Percentiles rank a stretch among this genome's conserved stretches.
Evolutionary conservation across 306 rosid species (phyloP).

Genomic region (Trifolium dubium): DNA sequence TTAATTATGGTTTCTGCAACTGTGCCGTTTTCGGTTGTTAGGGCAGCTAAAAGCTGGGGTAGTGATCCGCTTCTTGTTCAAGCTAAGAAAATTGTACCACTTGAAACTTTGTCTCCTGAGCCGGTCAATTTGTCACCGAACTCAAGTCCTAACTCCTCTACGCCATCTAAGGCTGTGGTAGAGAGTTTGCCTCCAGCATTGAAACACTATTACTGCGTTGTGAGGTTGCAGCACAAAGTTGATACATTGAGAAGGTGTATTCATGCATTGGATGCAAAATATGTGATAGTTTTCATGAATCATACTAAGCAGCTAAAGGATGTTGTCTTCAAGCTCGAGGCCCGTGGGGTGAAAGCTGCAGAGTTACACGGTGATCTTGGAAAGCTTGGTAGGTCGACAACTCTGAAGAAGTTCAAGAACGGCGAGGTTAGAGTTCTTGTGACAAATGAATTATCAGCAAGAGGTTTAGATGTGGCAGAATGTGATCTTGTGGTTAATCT

Average conservation of each 20-base stretch:
- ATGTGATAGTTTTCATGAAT: constrained; percentile 94
- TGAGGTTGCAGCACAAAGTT: constrained; percentile 87
- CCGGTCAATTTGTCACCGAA: constrained; percentile 51
- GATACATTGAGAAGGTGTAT: constrained; percentile 83
- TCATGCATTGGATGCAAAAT: constrained; percentile 90
- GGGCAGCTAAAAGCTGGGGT: constrained; percentile 96
- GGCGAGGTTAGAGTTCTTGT: constrained; percentile 84
- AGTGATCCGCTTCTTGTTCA: constrained; percentile 77
- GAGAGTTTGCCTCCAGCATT: constrained; percentile 85
- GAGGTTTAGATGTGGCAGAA: constrained; percentile 94
- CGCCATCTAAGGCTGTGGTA: constrained; percentile 55
- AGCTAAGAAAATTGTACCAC: constrained; percentile 68
- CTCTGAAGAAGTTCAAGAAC: constrained; percentile 79
- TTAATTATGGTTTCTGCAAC: constrained; percentile 90
- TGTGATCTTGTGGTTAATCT: constrained; percentile 97
- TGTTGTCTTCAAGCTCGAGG: constrained; percentile 88
- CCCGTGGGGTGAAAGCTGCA: constrained; percentile 79
- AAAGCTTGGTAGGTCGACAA: constrained; percentile 89
- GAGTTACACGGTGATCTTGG: constrained; percentile 98
- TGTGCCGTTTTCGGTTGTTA: constrained; percentile 84
- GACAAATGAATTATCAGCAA: constrained; percentile 88
- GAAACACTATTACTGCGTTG: constrained; percentile 75
- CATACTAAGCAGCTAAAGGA: constrained; percentile 88
- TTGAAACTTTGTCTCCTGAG: constrained; percentile 61
- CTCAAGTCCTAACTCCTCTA: constrained; percentile 40